Base-by-base conservation (phyloP, 805 yeast genomes). In the Lachancea dasiensis region DNA sequence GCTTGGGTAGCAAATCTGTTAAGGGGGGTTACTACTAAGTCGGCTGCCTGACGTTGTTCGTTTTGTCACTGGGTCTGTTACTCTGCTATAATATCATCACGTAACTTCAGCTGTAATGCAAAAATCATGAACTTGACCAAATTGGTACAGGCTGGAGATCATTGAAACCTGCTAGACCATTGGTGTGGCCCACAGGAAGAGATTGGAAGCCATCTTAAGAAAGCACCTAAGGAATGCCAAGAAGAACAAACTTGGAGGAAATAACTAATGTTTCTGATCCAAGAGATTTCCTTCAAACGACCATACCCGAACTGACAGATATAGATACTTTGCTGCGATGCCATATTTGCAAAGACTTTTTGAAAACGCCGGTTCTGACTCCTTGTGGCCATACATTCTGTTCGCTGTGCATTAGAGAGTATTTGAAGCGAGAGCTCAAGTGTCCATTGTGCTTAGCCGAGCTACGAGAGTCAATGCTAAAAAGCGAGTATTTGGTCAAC, bases 381-480 rank as follows among this genome's bases (percentile, higher is more conserved):
- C 72, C 81, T 2, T 89, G 97, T 64, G 81, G 84, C 25, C 97
- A 89, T 58, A 79, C 89, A 1, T 89, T 86, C 57, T 89, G 97
- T 60, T 85, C 95, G 0, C 69, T 79, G 10, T 89, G 97, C 57
- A 83, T 89, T 20, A 68, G 95, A 41, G 74, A 81, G 44, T 76
- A 81, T 45, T 61, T 89, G 27, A 64, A 76, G n/a, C 60, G 60
- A 26, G 74, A 72, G 21, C 70, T 73, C 14, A 64, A 70, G 41
- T 89, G 97, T 52, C 96, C 97, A 0, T 61, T 84, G 35, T 89
- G 97, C 57, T 70, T 80, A 17, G 68, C 72, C 18, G 84, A 79
- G 48, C 73, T 80, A 21, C 73, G 77, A 52, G 89, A 84, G 44
- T 77, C 89, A 34, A 73, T 74, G 46, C 60, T 89, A 32, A 70